Percentiles rank a stretch among this genome's conserved stretches.
phyloP scores from a whole-genome alignment of 257 asterid genomes.

The Solanum pimpinellifolium region DNA sequence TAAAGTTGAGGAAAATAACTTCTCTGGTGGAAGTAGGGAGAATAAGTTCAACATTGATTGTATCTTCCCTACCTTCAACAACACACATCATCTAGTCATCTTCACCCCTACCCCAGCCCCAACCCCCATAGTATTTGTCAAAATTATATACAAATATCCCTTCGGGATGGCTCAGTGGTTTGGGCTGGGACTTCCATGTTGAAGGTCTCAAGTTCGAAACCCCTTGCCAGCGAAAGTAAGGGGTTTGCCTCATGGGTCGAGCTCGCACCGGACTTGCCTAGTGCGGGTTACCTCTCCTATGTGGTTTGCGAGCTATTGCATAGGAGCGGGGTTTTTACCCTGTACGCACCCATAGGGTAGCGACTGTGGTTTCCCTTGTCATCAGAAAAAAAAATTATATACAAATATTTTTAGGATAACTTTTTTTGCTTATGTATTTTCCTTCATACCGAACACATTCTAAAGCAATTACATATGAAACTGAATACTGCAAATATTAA shows the following conservation, averaged over 20 bases:
- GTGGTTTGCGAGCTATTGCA: no score
- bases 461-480: not conserved
- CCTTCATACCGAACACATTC: not conserved
- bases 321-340: no score
- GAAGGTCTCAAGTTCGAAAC: no score
- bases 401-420: not conserved
- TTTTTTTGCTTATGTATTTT: not conserved
- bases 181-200: no score
- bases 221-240: no score
- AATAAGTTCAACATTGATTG: not conserved
- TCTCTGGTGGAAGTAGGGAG: not conserved
- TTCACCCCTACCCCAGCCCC: not conserved
- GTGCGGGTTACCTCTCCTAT: no score
- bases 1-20: not conserved
- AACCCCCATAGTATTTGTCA: not conserved
- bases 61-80: not conserved
- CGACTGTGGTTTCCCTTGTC: no score
- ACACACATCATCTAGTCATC: not conserved
- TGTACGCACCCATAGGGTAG: no score
- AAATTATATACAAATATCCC: not conserved
- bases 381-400: not conserved
- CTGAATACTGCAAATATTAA: not conserved
- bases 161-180: no score
- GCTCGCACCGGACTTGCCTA: no score
- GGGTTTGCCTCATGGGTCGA: no score